phyloP scores from a whole-genome alignment of 345 rosid genomes.

The Gossypium mustelinum region DNA sequence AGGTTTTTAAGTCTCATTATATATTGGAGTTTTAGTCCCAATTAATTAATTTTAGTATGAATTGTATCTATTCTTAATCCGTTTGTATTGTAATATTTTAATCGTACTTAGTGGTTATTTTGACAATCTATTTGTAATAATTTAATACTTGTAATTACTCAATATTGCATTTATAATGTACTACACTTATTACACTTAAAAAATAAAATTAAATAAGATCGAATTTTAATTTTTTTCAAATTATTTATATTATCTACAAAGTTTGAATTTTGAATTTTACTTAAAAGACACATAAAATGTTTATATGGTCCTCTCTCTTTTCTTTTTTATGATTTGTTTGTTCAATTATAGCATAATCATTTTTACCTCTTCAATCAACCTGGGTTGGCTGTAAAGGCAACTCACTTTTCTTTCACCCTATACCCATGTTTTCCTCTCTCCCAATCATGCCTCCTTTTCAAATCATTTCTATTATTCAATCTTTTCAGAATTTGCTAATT shows the following conservation, averaged over 20 bases:
- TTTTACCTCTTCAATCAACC: conserved; percentile 10
- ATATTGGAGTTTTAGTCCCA: no score
- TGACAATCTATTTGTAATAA: rapidly evolving
- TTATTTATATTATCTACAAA: no score
- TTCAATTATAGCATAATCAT: conserved; percentile 12
- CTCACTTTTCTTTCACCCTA: not conserved
- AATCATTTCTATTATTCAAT: not conserved
- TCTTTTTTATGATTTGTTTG: not conserved
- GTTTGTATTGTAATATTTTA: rapidly evolving
- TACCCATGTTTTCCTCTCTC: no score
- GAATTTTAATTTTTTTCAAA: no score
- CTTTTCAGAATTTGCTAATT: no score
- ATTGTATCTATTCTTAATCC: rapidly evolving
- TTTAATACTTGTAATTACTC: rapidly evolving
- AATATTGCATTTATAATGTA: no score
- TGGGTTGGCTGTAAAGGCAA: conserved; percentile 7
- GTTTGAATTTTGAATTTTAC: no score
- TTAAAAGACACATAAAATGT: no score
- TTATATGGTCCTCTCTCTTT: not conserved
- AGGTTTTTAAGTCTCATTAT: rapidly evolving
- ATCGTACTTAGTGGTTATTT: rapidly evolving
- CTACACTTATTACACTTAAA: no score
- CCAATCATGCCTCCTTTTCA: not conserved
- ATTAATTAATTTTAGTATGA: no score
- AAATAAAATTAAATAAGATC: no score